These are phyloP conservation scores for Dothistroma septosporum DNA, from an alignment of 2,329 filamentous ascomycete species.

Conservation along the genomic window DNA sequence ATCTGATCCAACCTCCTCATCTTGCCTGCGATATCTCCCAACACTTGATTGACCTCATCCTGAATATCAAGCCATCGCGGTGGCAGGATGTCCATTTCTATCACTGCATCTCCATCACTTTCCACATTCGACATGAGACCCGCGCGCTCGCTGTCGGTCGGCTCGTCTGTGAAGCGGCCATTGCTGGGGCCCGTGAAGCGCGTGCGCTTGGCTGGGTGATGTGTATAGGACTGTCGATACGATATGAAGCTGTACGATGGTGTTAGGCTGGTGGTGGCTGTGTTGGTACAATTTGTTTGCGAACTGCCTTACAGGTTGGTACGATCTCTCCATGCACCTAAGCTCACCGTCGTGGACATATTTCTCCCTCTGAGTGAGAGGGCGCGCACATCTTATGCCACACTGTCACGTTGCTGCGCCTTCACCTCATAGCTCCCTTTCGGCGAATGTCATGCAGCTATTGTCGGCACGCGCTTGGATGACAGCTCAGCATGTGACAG, in stretches of 20 bases:
- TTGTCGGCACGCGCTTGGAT: not conserved
- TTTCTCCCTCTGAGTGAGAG: constrained; percentile 6
- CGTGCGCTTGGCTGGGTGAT: constrained; percentile 79
- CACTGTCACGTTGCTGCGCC: not conserved
- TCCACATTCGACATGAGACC: constrained; percentile 74
- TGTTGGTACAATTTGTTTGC: not conserved
- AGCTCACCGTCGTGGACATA: constrained; percentile 18
- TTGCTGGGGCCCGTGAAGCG: constrained; percentile 51
- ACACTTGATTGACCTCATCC: constrained; percentile 82
- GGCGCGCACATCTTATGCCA: constrained; percentile 14
- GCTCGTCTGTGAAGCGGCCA: constrained; percentile 46
- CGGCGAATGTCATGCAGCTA: not conserved
- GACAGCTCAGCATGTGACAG: not conserved
- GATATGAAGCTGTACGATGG: constrained; percentile 74
- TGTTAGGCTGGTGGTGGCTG: not conserved
- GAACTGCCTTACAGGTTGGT: constrained; percentile 76
- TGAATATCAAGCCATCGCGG: constrained; percentile 94
- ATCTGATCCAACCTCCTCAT: constrained; percentile 82
- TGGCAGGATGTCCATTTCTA: constrained; percentile 96
- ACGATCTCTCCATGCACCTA: constrained; percentile 80
- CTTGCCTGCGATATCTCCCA: constrained; percentile 76
- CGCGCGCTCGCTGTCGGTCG: constrained; percentile 54
- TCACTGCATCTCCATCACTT: constrained; percentile 83
- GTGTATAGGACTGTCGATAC: constrained; percentile 96
- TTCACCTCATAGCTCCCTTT: not conserved